Base-by-base conservation (phyloP, 192 early-diverging fungal genomes). In the Coemansia reversa region DNA sequence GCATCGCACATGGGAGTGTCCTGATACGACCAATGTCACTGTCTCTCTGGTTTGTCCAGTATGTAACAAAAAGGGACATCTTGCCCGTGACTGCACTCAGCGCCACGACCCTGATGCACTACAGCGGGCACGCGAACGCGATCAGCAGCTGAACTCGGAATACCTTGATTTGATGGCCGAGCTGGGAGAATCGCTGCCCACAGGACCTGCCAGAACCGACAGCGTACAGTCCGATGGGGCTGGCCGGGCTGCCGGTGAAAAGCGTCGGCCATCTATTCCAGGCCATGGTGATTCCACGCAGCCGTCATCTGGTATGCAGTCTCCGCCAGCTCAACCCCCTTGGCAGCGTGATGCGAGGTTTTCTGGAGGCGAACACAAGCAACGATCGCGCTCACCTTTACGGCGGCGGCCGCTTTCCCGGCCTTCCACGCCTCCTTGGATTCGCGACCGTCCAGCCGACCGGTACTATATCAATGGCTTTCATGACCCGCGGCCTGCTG, bases 141-240 rank as follows among this genome's bases (percentile, higher is more conserved):
- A 96, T 61, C 84, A 90, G 66, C 88, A 93, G 84, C 76, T 97
- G 9, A 94, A 97, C 69, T 83, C 83, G 5, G 95, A 98, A 74
- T 96, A 96, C 61, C 80, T 90, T 54, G 94, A 84, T 60, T 80
- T 98, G 53, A 97, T 98, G 95, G 94, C 93, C 24, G 96, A 98
- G 74, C 74, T 98, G 18, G 93, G 92, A 55, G 92, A 89, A 64
- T 62, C 72, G 11, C 81, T 82, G 23, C 70, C 79, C 4, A 45
- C 58, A 0, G 30, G 29, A 18, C 24, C 27, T 47, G 33, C 59
- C 16, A 28, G 52, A 11, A 19, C 52, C 47, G 48, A 55, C 2
- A 53, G 30, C 32, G 60, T 56, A 29, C 24, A 19, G 23, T 14
- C 49, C 7, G 42, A 32, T 29, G 42, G 25, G 28, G 20, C n/a